Percentiles rank a stretch among this genome's conserved stretches.
Conservation (phyloP, 2,329 filamentous ascomycete species). For the Akanthomyces dipterigenus region DNA sequence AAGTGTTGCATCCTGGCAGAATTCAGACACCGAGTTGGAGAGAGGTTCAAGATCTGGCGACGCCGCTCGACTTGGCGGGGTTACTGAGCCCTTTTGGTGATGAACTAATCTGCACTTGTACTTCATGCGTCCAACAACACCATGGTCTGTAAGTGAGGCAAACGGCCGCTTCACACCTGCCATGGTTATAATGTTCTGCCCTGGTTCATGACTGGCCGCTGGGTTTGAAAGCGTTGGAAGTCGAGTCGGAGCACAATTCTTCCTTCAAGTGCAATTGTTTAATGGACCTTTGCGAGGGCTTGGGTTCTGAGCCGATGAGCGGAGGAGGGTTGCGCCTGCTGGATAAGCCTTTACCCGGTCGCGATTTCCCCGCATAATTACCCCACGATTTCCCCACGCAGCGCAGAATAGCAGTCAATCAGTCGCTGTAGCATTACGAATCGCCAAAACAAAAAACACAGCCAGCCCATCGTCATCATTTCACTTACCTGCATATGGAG, state of each 20-base stretch:
- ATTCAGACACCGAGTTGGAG: slow-evolving; percentile 30
- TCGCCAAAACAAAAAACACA: neutral
- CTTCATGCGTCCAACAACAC: slow-evolving; percentile 13
- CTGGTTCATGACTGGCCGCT: neutral
- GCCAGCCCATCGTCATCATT: neutral
- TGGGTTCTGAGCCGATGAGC: neutral
- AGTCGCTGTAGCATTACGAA: neutral
- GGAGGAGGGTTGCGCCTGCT: neutral
- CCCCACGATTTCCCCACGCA: slow-evolving; percentile 4
- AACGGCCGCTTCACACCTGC: slow-evolving; percentile 36
- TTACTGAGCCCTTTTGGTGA: neutral
- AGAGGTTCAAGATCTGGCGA: slow-evolving; percentile 20
- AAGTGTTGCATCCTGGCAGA: slow-evolving; percentile 59
- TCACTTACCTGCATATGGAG: neutral
- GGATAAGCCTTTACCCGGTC: slow-evolving; percentile 20
- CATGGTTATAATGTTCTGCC: slow-evolving; percentile 20
- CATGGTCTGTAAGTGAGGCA: slow-evolving; percentile 26
- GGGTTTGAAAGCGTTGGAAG: neutral
- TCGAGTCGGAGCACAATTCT: neutral
- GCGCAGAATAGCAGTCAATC: neutral
- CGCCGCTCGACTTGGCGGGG: slow-evolving; percentile 19
- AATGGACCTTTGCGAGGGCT: neutral
- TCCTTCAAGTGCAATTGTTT: neutral
- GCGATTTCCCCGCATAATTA: neutral
- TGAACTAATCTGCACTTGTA: neutral